A percentile compares a stretch with the other conserved stretches of the same genome.
phyloP scores from a whole-genome alignment of 352 stramenopile genomes.

The Globisporangium nodosum region DNA sequence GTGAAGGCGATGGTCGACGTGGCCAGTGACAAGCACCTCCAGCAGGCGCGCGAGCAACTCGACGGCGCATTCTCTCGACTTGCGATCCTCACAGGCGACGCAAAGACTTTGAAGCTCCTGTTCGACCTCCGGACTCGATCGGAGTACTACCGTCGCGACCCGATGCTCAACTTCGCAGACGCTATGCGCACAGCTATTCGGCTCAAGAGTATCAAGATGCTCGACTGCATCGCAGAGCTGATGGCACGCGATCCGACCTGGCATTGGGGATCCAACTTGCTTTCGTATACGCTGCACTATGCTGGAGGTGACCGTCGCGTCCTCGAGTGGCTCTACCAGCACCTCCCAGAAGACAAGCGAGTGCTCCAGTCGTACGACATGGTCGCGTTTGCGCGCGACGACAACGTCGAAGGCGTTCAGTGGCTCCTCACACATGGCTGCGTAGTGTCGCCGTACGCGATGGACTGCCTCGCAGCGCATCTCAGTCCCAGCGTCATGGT shows the following conservation, averaged over 20 bases:
- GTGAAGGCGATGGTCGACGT: too few relatives aligned
- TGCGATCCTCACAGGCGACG: too few relatives aligned
- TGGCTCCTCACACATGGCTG: neutral
- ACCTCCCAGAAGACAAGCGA: neutral
- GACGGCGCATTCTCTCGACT: too few relatives aligned
- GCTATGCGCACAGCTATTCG: neutral
- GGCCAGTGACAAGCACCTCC: too few relatives aligned
- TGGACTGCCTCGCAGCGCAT: neutral
- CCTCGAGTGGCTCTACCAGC: slow-evolving; percentile 1
- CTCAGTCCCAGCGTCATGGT: neutral
- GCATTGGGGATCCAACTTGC: neutral
- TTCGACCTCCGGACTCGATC: neutral
- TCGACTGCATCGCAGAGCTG: neutral
- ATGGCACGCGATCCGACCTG: neutral
- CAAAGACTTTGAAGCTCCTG: neutral
- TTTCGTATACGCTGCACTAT: neutral
- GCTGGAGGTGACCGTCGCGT: neutral
- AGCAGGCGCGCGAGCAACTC: too few relatives aligned
- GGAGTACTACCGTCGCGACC: slow-evolving; percentile 1
- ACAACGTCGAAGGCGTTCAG: neutral
- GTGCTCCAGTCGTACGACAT: neutral
- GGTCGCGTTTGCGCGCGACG: too few relatives aligned
- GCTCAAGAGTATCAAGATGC: neutral
- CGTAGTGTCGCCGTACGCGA: neutral
- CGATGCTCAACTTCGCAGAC: neutral